Percentiles rank a stretch among this genome's conserved stretches.
These are phyloP conservation scores for Lactarius pseudohatsudake DNA, from an alignment of 768 basidiomycete species.

Conservation along the genomic window DNA sequence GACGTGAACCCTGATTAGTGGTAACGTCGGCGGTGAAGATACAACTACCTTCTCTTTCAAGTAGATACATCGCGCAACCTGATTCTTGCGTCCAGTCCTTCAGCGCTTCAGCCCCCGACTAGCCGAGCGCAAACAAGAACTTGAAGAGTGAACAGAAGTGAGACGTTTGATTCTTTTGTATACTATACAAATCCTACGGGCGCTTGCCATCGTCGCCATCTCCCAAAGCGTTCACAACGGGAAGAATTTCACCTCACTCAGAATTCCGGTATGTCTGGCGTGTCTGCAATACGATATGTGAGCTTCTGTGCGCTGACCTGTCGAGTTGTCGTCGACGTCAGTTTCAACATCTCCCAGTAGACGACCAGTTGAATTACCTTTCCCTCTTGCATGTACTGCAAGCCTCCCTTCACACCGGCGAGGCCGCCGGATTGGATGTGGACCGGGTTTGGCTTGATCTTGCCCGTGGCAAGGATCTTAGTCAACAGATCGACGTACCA, in stretches of 20 bases:
- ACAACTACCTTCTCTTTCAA: too few species aligned
- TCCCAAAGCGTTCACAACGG: neutral
- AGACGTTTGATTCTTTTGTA: neutral
- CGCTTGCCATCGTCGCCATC: neutral
- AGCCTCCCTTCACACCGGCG: conserved; percentile 30
- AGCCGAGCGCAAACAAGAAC: too few species aligned
- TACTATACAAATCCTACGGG: neutral
- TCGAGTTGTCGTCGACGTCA: neutral
- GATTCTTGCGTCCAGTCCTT: too few species aligned
- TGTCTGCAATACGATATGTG: conserved; percentile 32
- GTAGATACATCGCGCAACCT: too few species aligned
- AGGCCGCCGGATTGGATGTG: conserved; percentile 33
- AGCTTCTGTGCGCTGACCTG: conserved; percentile 36
- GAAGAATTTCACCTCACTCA: neutral
- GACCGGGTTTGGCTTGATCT: conserved; percentile 33
- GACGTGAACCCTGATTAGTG: neutral
- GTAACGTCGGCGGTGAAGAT: too few species aligned
- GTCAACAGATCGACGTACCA: conserved; percentile 31
- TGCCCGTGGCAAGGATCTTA: conserved; percentile 28
- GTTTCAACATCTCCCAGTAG: neutral
- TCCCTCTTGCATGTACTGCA: conserved; percentile 35
- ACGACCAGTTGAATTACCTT: conserved; percentile 22
- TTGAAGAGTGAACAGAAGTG: neutral
- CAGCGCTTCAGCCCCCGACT: neutral
- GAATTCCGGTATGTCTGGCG: conserved; percentile 20